Evolutionary conservation across 2,329 filamentous ascomycete species (phyloP).

Genomic region (Curvularia lunata): DNA sequence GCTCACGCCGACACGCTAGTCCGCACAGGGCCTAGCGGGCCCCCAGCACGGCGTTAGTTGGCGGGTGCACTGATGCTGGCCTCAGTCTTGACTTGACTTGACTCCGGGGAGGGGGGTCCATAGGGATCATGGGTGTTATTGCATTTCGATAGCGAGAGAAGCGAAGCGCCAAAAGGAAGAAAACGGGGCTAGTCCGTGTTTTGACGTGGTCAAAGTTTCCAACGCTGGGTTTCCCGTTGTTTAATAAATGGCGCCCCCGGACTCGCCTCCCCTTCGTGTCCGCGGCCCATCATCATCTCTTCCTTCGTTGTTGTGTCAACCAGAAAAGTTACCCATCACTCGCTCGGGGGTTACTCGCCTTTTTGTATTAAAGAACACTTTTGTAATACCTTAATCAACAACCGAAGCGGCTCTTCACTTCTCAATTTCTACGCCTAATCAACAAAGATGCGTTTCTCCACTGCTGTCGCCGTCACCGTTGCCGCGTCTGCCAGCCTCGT

Average conservation of each 20-base stretch:
- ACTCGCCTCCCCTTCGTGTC: not conserved
- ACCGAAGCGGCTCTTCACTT: not conserved
- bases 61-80: not conserved
- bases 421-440: not conserved
- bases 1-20: not conserved
- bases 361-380: not conserved
- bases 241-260: conserved; percentile 2
- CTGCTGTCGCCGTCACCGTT: conserved; percentile 36
- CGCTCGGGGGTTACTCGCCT: not conserved
- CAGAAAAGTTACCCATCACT: conserved; percentile 1
- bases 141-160: not conserved
- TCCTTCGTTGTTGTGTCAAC: conserved; percentile 2
- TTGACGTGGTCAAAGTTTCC: not conserved
- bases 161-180: not conserved
- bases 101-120: not conserved
- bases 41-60: not conserved
- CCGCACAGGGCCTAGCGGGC: too few relatives aligned
- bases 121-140: not conserved
- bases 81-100: not conserved
- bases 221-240: not conserved
- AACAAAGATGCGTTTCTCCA: conserved; percentile 43
- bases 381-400: conserved; percentile 1
- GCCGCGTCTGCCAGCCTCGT: conserved; percentile 47
- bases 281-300: not conserved
- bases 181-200: conserved; percentile 1